Evolutionary conservation across 1,284 basidiomycete species (phyloP).

Genomic region (Microbotryomycetes sp.): DNA sequence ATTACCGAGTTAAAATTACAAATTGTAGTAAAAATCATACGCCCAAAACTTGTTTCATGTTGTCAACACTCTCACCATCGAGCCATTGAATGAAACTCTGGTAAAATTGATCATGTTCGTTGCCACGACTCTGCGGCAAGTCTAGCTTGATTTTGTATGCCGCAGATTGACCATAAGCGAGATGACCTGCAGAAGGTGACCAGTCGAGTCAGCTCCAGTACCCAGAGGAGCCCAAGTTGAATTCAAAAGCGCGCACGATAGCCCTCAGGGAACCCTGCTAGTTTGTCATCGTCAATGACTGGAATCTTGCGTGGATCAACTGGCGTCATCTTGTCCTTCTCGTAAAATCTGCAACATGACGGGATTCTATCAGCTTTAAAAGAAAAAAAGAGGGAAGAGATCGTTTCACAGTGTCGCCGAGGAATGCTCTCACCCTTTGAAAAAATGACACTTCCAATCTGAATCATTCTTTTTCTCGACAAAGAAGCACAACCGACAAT

Average conservation of each 20-base stretch:
- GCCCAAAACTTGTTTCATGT: conserved; percentile 33
- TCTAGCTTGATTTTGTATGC: conserved; percentile 36
- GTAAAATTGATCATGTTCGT: conserved; percentile 35
- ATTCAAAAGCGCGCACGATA: conserved; percentile 21
- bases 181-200: conserved; percentile 12
- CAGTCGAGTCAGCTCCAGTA: neutral
- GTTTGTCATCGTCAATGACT: conserved; percentile 35
- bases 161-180: conserved; percentile 33
- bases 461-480: conserved; percentile 34
- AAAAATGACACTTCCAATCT: conserved; percentile 36
- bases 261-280: conserved; percentile 36
- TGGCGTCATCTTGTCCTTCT: conserved; percentile 38
- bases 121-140: conserved; percentile 28
- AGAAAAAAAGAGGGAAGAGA: neutral
- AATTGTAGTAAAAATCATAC: too few species aligned
- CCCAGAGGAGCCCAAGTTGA: neutral
- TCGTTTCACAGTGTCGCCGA: conserved; percentile 2
- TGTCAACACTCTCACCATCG: conserved; percentile 30
- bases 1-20: too few species aligned
- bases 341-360: conserved; percentile 24
- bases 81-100: conserved; percentile 33
- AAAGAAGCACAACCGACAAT: conserved; percentile 40
- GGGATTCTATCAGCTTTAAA: neutral
- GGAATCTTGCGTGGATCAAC: conserved; percentile 39
- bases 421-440: conserved; percentile 25